A percentile compares a stretch with the other conserved stretches of the same genome.
These are phyloP conservation scores for Acanthamoeba royreba DNA, from an alignment of 208 protist species.

Conservation along the genomic window DNA sequence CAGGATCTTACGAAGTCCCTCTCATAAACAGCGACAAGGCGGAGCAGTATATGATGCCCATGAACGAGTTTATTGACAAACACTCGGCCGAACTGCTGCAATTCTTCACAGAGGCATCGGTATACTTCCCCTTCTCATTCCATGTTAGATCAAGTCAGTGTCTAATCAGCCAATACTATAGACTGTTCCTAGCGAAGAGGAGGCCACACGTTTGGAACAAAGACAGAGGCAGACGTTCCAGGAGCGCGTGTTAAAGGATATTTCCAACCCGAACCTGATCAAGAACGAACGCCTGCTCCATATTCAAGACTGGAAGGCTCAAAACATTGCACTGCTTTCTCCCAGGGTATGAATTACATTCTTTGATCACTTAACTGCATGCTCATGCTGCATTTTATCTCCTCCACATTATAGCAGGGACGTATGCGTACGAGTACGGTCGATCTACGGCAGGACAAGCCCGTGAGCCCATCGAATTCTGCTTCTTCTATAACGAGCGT, in stretches of 20 bases:
- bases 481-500: too few species aligned
- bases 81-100: not conserved
- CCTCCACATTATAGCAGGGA: too few species aligned
- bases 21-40: not conserved
- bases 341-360: not conserved
- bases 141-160: too few species aligned
- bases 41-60: slow-evolving; percentile 40
- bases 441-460: too few species aligned
- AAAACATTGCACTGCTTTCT: not conserved
- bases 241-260: slow-evolving; percentile 12
- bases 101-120: not conserved
- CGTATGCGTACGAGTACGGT: too few species aligned
- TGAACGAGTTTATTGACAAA: slow-evolving; percentile 33
- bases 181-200: not conserved
- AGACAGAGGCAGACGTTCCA: not conserved
- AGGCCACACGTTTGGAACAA: slow-evolving; percentile 1
- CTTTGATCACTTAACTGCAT: not conserved
- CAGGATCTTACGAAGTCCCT: not conserved
- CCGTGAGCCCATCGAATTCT: too few species aligned
- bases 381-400: not conserved
- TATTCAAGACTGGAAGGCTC: not conserved
- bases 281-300: not conserved
- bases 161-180: not conserved
- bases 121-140: too few species aligned
- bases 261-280: not conserved